phyloP scores from a whole-genome alignment of 805 yeast species.

The Metschnikowia matae region DNA sequence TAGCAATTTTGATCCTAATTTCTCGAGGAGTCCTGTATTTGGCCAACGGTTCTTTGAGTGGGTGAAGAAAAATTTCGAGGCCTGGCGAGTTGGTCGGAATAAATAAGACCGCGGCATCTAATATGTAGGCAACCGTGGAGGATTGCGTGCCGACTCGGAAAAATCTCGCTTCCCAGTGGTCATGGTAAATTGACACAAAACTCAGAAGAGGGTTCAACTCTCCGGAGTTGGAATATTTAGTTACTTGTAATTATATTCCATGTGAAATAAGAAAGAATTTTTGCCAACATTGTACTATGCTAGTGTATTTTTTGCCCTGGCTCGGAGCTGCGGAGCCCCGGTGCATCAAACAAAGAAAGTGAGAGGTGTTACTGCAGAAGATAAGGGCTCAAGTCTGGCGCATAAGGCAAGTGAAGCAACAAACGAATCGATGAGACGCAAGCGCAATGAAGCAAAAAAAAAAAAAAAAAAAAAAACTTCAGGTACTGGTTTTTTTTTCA shows the following conservation, averaged over 20 bases:
- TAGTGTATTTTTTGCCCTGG: neutral
- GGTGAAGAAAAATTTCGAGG: conserved; percentile 1
- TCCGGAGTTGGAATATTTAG: too few species aligned
- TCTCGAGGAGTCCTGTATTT: neutral
- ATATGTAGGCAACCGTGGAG: conserved; percentile 15
- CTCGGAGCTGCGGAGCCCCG: conserved; percentile 4
- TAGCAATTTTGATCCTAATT: neutral
- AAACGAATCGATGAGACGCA: neutral
- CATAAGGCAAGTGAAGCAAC: neutral
- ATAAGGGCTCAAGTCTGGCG: conserved; percentile 1
- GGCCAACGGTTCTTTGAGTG: conserved; percentile 1
- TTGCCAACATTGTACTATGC: neutral
- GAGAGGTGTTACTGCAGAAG: neutral
- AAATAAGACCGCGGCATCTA: conserved; percentile 12
- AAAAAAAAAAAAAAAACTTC: neutral
- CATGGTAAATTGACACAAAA: neutral
- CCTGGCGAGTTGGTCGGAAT: conserved; percentile 9
- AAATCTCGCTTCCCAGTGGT: neutral
- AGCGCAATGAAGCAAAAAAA: neutral
- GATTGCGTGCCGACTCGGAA: conserved; percentile 12
- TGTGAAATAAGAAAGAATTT: neutral
- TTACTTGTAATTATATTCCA: neutral
- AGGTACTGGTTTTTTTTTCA: neutral
- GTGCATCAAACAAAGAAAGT: neutral
- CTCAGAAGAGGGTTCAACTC: neutral